These are phyloP conservation scores for Claviceps fusiformis DNA, from an alignment of 2,329 filamentous ascomycete genomes.

Conservation along the genomic window DNA sequence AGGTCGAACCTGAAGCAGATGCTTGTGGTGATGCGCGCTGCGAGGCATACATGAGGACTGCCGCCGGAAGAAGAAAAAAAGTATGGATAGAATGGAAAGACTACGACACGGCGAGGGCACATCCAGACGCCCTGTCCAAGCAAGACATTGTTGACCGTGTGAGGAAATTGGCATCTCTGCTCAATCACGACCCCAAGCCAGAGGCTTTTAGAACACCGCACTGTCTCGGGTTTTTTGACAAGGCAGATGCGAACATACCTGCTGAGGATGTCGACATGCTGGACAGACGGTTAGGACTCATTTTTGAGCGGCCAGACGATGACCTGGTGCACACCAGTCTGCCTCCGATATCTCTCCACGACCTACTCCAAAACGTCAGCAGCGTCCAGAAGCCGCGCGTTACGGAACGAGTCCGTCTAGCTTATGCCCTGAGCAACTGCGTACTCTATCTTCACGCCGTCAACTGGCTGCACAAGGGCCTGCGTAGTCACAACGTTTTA, in stretches of 20 bases:
- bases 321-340: slow-evolving; percentile 21
- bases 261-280: slow-evolving; percentile 27
- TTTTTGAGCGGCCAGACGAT: slow-evolving; percentile 35
- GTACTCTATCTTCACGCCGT: slow-evolving; percentile 41
- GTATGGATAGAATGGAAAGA: slow-evolving; percentile 40
- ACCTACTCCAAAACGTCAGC: slow-evolving; percentile 25
- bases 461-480: slow-evolving; percentile 45
- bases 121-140: slow-evolving; percentile 25
- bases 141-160: slow-evolving; percentile 29
- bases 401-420: slow-evolving; percentile 36
- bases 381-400: slow-evolving; percentile 30
- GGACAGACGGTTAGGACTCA: slow-evolving; percentile 34
- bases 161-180: slow-evolving; percentile 31
- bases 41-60: slow-evolving; percentile 24
- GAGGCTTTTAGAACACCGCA: slow-evolving; percentile 35
- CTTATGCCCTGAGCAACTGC: slow-evolving; percentile 36
- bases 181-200: slow-evolving; percentile 33
- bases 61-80: slow-evolving; percentile 21
- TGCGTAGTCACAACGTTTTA: slow-evolving; percentile 38
- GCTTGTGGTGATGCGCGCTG: slow-evolving; percentile 23
- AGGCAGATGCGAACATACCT: slow-evolving; percentile 19
- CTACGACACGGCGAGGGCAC: slow-evolving; percentile 24
- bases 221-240: slow-evolving; percentile 37
- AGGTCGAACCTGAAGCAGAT: slow-evolving; percentile 19
- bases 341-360: slow-evolving; percentile 32